phyloP scores from a whole-genome alignment of 2,329 filamentous ascomycete species.

The Escovopsis weberi region DNA sequence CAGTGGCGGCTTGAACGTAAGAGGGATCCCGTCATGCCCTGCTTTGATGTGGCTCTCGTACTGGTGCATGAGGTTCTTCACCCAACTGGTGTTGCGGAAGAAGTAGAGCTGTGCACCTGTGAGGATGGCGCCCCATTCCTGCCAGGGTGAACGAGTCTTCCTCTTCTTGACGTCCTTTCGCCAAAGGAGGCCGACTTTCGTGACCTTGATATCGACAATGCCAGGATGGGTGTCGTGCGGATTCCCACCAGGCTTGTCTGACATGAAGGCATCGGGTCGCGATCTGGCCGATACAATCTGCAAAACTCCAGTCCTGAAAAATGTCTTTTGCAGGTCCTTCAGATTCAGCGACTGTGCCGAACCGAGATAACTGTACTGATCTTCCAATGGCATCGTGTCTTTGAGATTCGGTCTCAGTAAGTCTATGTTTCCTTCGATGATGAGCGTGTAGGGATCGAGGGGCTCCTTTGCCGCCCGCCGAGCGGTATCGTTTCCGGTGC shows the following conservation, averaged over 20 bases:
- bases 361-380: conserved; percentile 79
- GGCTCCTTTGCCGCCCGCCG: conserved; percentile 62
- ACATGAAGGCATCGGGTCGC: conserved; percentile 88
- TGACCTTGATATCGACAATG: conserved; percentile 93
- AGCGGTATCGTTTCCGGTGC: conserved; percentile 34
- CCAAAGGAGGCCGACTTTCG: conserved; percentile 90
- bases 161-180: conserved; percentile 89
- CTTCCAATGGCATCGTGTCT: conserved; percentile 84
- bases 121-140: conserved; percentile 94
- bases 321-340: conserved; percentile 69
- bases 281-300: conserved; percentile 93
- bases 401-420: conserved; percentile 70
- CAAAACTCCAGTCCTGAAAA: conserved; percentile 79
- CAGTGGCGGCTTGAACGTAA: conserved; percentile 82
- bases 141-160: conserved; percentile 90
- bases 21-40: conserved; percentile 58
- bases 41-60: conserved; percentile 70
- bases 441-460: conserved; percentile 87
- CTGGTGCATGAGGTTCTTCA: conserved; percentile 81
- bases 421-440: conserved; percentile 80
- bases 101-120: conserved; percentile 97
- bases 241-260: conserved; percentile 70
- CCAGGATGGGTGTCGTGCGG: conserved; percentile 78
- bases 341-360: conserved; percentile 64
- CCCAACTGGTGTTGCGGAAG: conserved; percentile 86